These are phyloP conservation scores for Pseudoperonospora humuli DNA, from an alignment of 352 stramenopile genomes.

Conservation along the genomic window DNA sequence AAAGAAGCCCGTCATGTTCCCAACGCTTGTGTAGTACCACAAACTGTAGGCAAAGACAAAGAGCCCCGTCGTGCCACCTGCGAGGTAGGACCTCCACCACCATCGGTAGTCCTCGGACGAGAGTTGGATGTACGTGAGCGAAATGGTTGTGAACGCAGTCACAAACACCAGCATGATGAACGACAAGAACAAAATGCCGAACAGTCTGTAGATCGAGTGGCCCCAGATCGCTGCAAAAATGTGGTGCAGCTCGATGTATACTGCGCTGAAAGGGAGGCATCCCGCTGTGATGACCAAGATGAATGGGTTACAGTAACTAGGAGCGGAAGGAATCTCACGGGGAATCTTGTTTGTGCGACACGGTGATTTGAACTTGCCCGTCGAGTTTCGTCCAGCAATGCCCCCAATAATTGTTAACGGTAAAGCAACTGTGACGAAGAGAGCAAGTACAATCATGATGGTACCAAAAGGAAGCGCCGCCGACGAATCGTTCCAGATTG, in stretches of 20 bases:
- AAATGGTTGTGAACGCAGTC: constrained; percentile 95
- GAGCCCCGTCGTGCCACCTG: constrained; percentile 90
- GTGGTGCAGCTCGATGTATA: constrained; percentile 98
- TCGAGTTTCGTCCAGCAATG: constrained; percentile 91
- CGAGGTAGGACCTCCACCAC: constrained; percentile 96
- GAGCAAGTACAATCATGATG: constrained; percentile 90
- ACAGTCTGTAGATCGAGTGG: constrained; percentile 98
- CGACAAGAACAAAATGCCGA: constrained; percentile 94
- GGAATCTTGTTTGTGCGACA: constrained; percentile 95
- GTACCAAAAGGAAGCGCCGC: constrained; percentile 93
- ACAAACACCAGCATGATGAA: constrained; percentile 95
- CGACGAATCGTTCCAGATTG: constrained; percentile 92
- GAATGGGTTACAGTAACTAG: constrained; percentile 80
- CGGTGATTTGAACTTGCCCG: constrained; percentile 86
- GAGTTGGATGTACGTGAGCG: constrained; percentile 97
- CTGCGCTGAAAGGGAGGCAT: constrained; percentile 95
- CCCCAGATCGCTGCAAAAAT: constrained; percentile 98
- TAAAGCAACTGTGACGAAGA: constrained; percentile 91
- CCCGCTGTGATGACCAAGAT: constrained; percentile 90
- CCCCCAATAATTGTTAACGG: constrained; percentile 92
- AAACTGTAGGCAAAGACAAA: constrained; percentile 96
- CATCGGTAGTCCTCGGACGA: constrained; percentile 94
- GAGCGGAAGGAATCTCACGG: constrained; percentile 88
- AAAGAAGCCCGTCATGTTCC: constrained; percentile 92
- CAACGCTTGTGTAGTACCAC: constrained; percentile 93